Percentiles rank a stretch among this genome's conserved stretches.
Conservation (phyloP, 1,139 yeast species). For the Hansenula lynferdii region DNA sequence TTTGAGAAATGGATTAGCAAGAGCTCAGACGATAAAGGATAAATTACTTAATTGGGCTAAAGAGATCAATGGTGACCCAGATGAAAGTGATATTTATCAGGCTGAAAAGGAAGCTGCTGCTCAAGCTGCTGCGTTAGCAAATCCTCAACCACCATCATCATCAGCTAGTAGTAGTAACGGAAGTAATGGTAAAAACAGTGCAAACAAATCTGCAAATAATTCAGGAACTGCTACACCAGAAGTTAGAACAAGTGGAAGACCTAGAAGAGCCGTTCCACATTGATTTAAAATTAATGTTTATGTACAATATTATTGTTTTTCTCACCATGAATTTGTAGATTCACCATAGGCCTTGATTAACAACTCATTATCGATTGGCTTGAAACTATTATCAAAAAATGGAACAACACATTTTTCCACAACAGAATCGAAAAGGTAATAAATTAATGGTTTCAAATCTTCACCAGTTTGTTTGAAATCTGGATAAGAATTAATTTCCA, state of each 20-base stretch:
- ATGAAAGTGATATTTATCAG: slow-evolving; percentile 27
- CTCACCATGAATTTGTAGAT: neutral
- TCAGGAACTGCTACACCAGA: slow-evolving; percentile 8
- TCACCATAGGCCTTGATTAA: slow-evolving; percentile 37
- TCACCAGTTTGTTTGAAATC: slow-evolving; percentile 95
- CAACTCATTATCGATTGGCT: slow-evolving; percentile 12
- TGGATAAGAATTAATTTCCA: slow-evolving; percentile 92
- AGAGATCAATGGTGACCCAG: slow-evolving; percentile 74
- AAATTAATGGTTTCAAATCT: slow-evolving; percentile 60
- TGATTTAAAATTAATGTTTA: neutral
- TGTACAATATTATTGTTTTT: no score
- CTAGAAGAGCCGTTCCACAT: neutral
- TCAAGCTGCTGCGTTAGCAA: slow-evolving; percentile 11
- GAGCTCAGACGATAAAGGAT: slow-evolving; percentile 71
- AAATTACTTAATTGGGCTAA: slow-evolving; percentile 76
- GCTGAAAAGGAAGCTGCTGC: slow-evolving; percentile 15
- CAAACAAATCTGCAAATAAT: neutral
- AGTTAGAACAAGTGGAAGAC: slow-evolving; percentile 12
- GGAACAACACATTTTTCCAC: slow-evolving; percentile 38
- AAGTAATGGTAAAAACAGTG: slow-evolving; percentile 2
- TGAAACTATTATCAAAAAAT: slow-evolving; percentile 25
- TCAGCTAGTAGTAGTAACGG: slow-evolving; percentile 1
- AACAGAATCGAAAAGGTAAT: slow-evolving; percentile 50
- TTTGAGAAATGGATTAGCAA: slow-evolving; percentile 68
- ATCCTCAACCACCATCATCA: slow-evolving; percentile 9